Conservation (phyloP, 805 yeast genomes). For the Jamesozyma spencerorum region DNA sequence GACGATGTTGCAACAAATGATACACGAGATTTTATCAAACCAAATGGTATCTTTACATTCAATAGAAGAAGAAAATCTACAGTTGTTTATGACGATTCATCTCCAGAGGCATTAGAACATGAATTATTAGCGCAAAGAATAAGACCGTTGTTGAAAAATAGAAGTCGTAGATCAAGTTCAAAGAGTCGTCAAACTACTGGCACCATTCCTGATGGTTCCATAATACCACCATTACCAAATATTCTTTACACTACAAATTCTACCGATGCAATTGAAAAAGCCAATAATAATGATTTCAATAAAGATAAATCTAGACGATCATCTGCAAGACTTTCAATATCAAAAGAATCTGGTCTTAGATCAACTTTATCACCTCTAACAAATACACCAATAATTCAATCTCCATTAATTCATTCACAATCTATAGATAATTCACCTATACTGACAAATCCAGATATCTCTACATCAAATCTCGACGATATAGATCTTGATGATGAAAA, state of each 20-base stretch:
- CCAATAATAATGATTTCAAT: not conserved
- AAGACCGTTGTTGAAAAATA: slow-evolving; percentile 9
- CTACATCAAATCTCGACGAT: not conserved
- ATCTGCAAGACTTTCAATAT: slow-evolving; percentile 29
- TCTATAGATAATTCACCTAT: not conserved
- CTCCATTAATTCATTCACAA: not conserved
- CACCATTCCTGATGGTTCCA: slow-evolving; percentile 19
- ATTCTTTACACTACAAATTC: slow-evolving; percentile 1
- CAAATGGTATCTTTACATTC: slow-evolving; percentile 4
- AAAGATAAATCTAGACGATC: slow-evolving; percentile 26
- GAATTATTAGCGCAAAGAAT: slow-evolving; percentile 11
- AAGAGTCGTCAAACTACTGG: slow-evolving; percentile 1
- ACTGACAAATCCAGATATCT: not conserved
- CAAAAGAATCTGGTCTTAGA: slow-evolving; percentile 28
- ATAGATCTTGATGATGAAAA: not conserved
- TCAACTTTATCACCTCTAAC: slow-evolving; percentile 15
- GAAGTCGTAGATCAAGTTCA: slow-evolving; percentile 16
- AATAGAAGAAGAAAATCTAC: slow-evolving; percentile 18
- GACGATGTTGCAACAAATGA: slow-evolving; percentile 11
- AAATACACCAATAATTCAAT: not conserved
- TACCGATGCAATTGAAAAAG: not conserved
- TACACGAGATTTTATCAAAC: slow-evolving; percentile 1
- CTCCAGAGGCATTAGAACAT: slow-evolving; percentile 13
- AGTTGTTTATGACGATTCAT: slow-evolving; percentile 20
- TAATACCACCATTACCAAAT: slow-evolving; percentile 5